Base-by-base conservation (phyloP, 306 rosid species). In the apple (Malus domestica) region DNA sequence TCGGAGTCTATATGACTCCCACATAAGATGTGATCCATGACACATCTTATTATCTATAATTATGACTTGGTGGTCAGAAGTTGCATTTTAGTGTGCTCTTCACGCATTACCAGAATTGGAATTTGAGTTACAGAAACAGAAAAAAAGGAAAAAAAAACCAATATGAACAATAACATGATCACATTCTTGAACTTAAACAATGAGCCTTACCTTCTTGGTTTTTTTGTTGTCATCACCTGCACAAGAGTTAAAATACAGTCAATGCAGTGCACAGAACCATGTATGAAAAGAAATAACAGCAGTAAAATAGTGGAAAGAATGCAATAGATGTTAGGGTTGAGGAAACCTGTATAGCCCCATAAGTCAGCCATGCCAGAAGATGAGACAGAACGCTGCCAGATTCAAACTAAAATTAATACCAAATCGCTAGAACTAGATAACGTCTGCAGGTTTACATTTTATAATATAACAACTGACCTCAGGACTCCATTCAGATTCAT, bases 331-430 rank as follows among this genome's bases (percentile, higher is more conserved):
- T 29, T 63, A 55, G 61, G 45, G 51, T 38, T 42, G 60, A 23
- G 8, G 15, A 70, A 86, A 93, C 98, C 97, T 82, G 85, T 85
- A 29, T 61, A 89, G 65, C 63, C 89, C 97, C 97, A 95, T 51
- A 92, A 51, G 78, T 89, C 97, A 79, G 77, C 81, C 82, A 87
- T 29, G 22, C 59, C 82, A 10, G 88, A 80, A 80, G 80, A 71
- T 70, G 83, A 74, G 81, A 42, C 22, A 1, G 88, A 73, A 71
- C 71, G 90, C 97, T 90, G 85, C 23, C 57, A 45, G 45, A 79
- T 19, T 57, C 55, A 80, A 72, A 52, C 82, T 8, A 72, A 29
- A 20, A 2, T n/a, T 14, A 67, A 68, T 68, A 3, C 54, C 38
- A 76, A 54, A 27, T 49, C 13, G 68, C 70, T 22, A 16, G 59